These are phyloP conservation scores for Helminthosporium solani DNA, from an alignment of 2,329 filamentous ascomycete genomes.

Conservation along the genomic window DNA sequence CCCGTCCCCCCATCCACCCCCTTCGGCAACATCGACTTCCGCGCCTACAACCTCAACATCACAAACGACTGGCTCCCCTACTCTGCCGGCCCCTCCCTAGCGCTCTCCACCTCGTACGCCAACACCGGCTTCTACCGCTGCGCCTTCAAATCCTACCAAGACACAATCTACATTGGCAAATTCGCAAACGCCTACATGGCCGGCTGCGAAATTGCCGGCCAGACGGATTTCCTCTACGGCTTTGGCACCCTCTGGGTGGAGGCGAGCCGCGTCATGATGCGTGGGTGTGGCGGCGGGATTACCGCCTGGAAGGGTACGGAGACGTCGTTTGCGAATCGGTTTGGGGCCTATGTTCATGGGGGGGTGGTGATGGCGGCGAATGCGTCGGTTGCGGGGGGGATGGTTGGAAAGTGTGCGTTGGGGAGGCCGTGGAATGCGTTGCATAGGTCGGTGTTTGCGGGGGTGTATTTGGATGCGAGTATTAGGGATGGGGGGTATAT, in stretches of 20 bases:
- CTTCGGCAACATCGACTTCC: slow-evolving; percentile 64
- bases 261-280: slow-evolving; percentile 55
- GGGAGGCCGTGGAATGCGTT: slow-evolving; percentile 63
- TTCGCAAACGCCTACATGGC: slow-evolving; percentile 67
- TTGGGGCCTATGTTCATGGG: slow-evolving; percentile 64
- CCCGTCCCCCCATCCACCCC: slow-evolving; percentile 61
- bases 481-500: slow-evolving; percentile 58
- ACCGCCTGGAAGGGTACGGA: slow-evolving; percentile 70
- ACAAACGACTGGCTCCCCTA: slow-evolving; percentile 59
- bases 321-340: slow-evolving; percentile 66
- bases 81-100: slow-evolving; percentile 59
- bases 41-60: slow-evolving; percentile 68
- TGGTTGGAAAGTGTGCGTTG: slow-evolving; percentile 55
- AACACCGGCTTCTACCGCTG: slow-evolving; percentile 68
- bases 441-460: slow-evolving; percentile 59
- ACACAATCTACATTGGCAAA: slow-evolving; percentile 69
- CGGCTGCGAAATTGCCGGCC: slow-evolving; percentile 60
- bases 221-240: slow-evolving; percentile 69
- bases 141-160: slow-evolving; percentile 67
- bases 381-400: slow-evolving; percentile 35
- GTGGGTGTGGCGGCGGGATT: slow-evolving; percentile 65
- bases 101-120: slow-evolving; percentile 61
- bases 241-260: slow-evolving; percentile 66
- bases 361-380: slow-evolving; percentile 59
- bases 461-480: slow-evolving; percentile 56